These are phyloP conservation scores for Populus nigra DNA, from an alignment of 345 rosid genomes.

Conservation along the genomic window DNA sequence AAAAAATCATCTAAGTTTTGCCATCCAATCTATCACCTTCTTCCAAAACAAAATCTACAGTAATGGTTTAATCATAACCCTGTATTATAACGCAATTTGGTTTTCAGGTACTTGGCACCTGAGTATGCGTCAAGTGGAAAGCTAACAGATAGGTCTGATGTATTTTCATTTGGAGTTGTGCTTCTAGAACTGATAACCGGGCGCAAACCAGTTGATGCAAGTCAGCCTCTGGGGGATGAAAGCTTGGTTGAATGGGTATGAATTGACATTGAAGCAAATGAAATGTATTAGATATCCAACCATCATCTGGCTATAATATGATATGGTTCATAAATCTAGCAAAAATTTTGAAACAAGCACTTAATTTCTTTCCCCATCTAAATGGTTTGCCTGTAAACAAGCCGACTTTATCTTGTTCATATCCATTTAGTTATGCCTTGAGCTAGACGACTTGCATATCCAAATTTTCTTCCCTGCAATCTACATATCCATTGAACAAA, in stretches of 20 bases:
- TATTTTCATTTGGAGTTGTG: slow-evolving; percentile 92
- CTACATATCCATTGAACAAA: background rate
- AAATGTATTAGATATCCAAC: background rate
- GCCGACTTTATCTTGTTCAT: background rate
- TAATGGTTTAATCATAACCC: background rate
- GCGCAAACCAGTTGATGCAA: slow-evolving; percentile 80
- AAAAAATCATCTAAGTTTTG: too few relatives aligned
- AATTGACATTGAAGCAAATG: background rate
- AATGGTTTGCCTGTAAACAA: background rate
- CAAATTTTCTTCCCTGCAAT: too few relatives aligned
- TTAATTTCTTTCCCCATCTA: background rate
- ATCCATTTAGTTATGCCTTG: too few relatives aligned
- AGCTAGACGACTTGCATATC: too few relatives aligned
- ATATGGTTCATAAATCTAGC: background rate
- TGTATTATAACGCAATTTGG: background rate
- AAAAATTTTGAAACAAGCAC: background rate
- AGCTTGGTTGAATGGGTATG: slow-evolving; percentile 98
- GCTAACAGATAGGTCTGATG: slow-evolving; percentile 91
- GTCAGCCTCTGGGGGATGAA: slow-evolving; percentile 89
- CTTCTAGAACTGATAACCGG: slow-evolving; percentile 94
- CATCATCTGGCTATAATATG: background rate
- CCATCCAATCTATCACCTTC: background rate
- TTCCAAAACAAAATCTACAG: background rate
- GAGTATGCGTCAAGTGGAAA: slow-evolving; percentile 98
- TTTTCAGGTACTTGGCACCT: slow-evolving; percentile 84